Evolutionary conservation across 805 yeast genomes (phyloP).

Genomic region (Wickerhamomyces canadensis): DNA sequence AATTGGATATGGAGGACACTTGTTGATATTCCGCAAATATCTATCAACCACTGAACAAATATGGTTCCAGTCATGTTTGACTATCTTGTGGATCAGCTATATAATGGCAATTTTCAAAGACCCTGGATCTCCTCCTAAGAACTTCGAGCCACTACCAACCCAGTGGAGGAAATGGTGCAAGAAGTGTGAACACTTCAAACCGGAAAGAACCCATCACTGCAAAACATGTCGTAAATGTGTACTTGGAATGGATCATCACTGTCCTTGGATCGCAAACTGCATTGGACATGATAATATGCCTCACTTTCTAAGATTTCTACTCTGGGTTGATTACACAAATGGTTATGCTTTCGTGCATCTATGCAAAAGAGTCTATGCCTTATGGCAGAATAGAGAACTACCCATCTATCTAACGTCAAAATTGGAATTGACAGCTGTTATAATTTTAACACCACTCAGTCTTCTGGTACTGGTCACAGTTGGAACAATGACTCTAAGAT

Average conservation of each 20-base stretch:
- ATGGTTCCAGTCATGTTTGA: slow-evolving; percentile 40
- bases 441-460: slow-evolving; percentile 49
- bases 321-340: slow-evolving; percentile 56
- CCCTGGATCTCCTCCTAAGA: slow-evolving; percentile 65
- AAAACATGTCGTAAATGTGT: slow-evolving; percentile 68
- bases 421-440: slow-evolving; percentile 47
- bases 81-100: slow-evolving; percentile 72
- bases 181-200: slow-evolving; percentile 70
- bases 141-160: slow-evolving; percentile 36
- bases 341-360: slow-evolving; percentile 41
- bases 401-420: slow-evolving; percentile 54
- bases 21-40: slow-evolving; percentile 43
- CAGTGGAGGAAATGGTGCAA: slow-evolving; percentile 68
- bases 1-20: slow-evolving; percentile 60
- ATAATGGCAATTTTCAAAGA: slow-evolving; percentile 53
- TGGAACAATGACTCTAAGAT: slow-evolving; percentile 52
- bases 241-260: slow-evolving; percentile 90
- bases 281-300: slow-evolving; percentile 78
- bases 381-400: slow-evolving; percentile 43
- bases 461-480: slow-evolving; percentile 59
- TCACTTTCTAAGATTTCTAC: slow-evolving; percentile 71
- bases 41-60: slow-evolving; percentile 35
- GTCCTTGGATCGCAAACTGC: slow-evolving; percentile 91
- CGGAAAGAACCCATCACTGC: slow-evolving; percentile 85
- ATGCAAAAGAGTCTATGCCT: slow-evolving; percentile 31